Evolutionary conservation across 1,284 basidiomycete genomes (phyloP).

Genomic region (Ceratobasidium sp.): DNA sequence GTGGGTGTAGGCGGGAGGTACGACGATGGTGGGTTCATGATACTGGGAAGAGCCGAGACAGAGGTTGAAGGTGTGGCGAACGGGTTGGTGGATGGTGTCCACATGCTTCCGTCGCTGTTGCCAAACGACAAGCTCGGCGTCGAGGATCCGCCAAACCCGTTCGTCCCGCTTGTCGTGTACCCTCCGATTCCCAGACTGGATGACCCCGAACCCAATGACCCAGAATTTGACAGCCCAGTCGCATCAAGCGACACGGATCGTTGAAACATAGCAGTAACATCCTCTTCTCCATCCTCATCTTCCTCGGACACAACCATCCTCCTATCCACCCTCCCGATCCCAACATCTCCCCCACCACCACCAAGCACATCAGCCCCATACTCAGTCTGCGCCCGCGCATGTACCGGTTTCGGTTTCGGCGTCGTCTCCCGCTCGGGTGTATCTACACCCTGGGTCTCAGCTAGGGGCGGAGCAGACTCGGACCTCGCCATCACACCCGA

Average conservation of each 20-base stretch:
- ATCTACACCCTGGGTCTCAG: not conserved
- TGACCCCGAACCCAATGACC: not conserved
- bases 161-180: not conserved
- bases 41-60: not conserved
- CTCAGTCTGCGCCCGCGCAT: conserved; percentile 18
- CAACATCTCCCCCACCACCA: not conserved
- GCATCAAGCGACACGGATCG: conserved; percentile 27
- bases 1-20: not conserved
- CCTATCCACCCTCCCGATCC: not conserved
- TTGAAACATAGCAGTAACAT: conserved; percentile 40
- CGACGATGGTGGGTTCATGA: not conserved
- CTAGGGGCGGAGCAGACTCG: conserved; percentile 47
- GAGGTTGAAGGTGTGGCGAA: conserved; percentile 38
- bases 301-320: conserved; percentile 22
- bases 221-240: conserved; percentile 2
- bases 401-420: conserved; percentile 6
- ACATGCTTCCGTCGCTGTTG: conserved; percentile 31
- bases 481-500: conserved; percentile 49
- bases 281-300: conserved; percentile 45
- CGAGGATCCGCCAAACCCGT: conserved; percentile 13
- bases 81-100: conserved; percentile 28
- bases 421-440: conserved; percentile 12
- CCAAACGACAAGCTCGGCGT: conserved; percentile 34
- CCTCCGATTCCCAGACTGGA: conserved; percentile 7
- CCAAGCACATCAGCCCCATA: conserved; percentile 31